Evolutionary conservation across 495 filamentous ascomycete genomes (phyloP), one percentile per base, ranked within the genome.

Genomic region (Penicillium canescens): DNA sequence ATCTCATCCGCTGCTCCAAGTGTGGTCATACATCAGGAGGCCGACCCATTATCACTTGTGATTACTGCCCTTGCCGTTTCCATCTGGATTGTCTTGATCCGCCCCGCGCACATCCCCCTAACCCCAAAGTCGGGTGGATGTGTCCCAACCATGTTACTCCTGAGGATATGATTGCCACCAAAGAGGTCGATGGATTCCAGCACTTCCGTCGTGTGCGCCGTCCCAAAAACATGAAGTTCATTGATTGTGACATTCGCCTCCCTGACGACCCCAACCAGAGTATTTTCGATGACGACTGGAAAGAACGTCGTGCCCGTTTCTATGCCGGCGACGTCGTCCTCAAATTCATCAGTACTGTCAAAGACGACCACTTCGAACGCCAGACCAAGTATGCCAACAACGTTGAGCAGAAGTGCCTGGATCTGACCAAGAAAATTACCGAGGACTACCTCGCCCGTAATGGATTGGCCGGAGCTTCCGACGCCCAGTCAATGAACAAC

Each of bases 71-170:
- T 3, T 75, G 88, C 20, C 79, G 80, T 33, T 98, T 91, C 84
- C 94, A 98, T 72, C 73, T 97, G 13, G 93, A 98, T 71, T 98
- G 94, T 70, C 73, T 94, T 13, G 84, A 92, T 65, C 89, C 91
- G 3, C 95, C 95, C 24, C 65, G 92, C 64, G 85, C 92, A 24
- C 80, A 84, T 43, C 88, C 90, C 12, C 92, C 93, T 4, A 71
- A 66, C 46, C 76, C 75, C 5, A 76, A 84, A 41, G 77, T 82
- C 46, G 87, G 82, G 24, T 98, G 91, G 91, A 86, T 84, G 75
- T 98, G 94, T 61, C 93, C 94, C 53, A 85, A 85, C 62, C 94
- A 98, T 68, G 78, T 87, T 33, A 88, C 91, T 41, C 76, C 84
- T 36, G 81, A 84, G 33, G 66, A 83, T 20, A 54, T 56, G 41